Evolutionary conservation across 192 early-diverging fungal species (phyloP).

Genomic region (Mortierella alpina): DNA sequence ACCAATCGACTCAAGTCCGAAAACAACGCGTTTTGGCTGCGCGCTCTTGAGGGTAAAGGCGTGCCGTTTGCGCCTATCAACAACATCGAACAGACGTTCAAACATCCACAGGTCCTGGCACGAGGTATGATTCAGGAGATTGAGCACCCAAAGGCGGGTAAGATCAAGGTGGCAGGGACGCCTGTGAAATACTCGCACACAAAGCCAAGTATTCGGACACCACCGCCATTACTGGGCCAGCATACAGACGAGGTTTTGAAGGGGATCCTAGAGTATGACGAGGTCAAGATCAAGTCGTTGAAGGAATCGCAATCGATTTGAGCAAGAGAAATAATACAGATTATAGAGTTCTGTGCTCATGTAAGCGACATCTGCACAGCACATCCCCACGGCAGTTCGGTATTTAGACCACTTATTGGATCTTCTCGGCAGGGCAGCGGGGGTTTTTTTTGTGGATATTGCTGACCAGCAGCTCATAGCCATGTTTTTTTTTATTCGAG

Average conservation of each 20-base stretch:
- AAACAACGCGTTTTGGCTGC: constrained; percentile 72
- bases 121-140: constrained; percentile 82
- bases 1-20: constrained; percentile 58
- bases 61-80: constrained; percentile 82
- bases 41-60: constrained; percentile 70
- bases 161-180: constrained; percentile 73
- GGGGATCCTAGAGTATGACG: constrained; percentile 69
- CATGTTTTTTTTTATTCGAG: background rate
- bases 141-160: constrained; percentile 82
- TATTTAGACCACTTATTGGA: background rate
- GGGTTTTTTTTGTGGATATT: background rate
- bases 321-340: too few species aligned
- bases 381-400: background rate
- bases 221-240: constrained; percentile 88
- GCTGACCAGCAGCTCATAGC: background rate
- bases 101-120: constrained; percentile 75
- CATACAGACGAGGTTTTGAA: constrained; percentile 84
- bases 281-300: constrained; percentile 64
- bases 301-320: constrained; percentile 51
- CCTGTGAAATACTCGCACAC: constrained; percentile 84
- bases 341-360: background rate
- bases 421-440: background rate
- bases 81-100: constrained; percentile 50
- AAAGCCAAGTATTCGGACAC: constrained; percentile 70
- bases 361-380: background rate